Conservation (phyloP, 1,284 basidiomycete genomes). For the Heliocybe sulcata region DNA sequence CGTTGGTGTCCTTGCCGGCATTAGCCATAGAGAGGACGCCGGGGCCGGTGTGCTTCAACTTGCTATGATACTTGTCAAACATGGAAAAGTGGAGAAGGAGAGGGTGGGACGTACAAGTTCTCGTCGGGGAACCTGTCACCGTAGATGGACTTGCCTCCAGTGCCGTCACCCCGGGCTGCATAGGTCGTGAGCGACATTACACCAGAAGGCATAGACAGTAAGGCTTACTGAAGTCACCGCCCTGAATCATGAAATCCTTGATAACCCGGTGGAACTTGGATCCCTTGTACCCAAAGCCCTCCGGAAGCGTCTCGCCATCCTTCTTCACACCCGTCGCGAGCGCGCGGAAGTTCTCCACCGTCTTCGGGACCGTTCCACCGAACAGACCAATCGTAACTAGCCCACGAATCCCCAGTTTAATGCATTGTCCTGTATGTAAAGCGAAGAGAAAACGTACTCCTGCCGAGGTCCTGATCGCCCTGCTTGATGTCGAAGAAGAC, state of each 20-base stretch:
- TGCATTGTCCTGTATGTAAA: conserved; percentile 3
- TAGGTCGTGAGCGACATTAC: neutral
- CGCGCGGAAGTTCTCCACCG: conserved; percentile 66
- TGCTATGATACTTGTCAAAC: conserved; percentile 33
- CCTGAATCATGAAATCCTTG: conserved; percentile 67
- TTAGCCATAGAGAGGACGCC: conserved; percentile 94
- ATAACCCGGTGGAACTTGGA: conserved; percentile 68
- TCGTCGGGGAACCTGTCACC: conserved; percentile 55
- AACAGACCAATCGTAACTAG: conserved; percentile 81
- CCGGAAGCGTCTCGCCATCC: conserved; percentile 68
- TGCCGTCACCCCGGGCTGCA: conserved; percentile 47
- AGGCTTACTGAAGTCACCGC: conserved; percentile 61
- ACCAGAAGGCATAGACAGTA: neutral
- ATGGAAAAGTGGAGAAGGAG: neutral
- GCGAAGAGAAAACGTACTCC: conserved; percentile 45
- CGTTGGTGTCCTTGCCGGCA: conserved; percentile 81
- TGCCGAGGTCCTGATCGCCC: conserved; percentile 76
- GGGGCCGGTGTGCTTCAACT: conserved; percentile 83
- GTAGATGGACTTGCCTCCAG: conserved; percentile 58
- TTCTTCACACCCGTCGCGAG: conserved; percentile 71
- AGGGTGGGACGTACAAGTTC: conserved; percentile 70
- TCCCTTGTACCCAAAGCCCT: conserved; percentile 65
- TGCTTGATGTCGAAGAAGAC: conserved; percentile 94
- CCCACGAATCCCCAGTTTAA: conserved; percentile 1
- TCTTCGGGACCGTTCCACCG: conserved; percentile 80